Evolutionary conservation across 2,329 filamentous ascomycete species (phyloP).

Genomic region (Sporothrix luriei): DNA sequence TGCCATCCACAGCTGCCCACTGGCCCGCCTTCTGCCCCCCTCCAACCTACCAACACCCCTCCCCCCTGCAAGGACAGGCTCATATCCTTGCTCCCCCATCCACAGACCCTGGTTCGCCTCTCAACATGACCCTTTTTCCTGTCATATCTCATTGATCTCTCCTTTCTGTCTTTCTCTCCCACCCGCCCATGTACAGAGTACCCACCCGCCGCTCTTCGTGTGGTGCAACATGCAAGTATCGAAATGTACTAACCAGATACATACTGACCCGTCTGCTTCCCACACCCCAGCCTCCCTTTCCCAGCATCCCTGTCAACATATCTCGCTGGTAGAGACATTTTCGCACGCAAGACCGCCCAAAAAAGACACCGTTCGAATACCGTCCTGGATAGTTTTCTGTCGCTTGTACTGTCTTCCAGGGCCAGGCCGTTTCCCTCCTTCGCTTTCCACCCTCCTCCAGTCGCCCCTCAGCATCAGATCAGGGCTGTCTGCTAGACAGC

Average conservation of each 20-base stretch:
- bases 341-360: conserved; percentile 20
- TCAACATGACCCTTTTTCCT: neutral
- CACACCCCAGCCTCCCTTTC: conserved; percentile 33
- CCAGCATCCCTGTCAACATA: conserved; percentile 23
- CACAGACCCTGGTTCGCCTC: conserved; percentile 24
- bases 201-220: conserved; percentile 28
- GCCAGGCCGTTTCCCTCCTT: neutral
- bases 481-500: conserved; percentile 16
- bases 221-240: conserved; percentile 24
- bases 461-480: neutral
- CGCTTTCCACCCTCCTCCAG: neutral
- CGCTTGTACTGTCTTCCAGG: conserved; percentile 1
- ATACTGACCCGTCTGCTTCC: conserved; percentile 16
- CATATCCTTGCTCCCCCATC: conserved; percentile 27
- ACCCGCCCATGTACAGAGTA: neutral
- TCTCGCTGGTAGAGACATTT: conserved; percentile 22
- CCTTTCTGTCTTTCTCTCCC: conserved; percentile 9
- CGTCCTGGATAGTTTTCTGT: conserved; percentile 3
- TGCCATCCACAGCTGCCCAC: conserved; percentile 22
- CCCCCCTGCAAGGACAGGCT: conserved; percentile 33
- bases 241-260: conserved; percentile 17
- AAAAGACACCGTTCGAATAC: conserved; percentile 19
- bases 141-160: neutral
- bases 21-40: conserved; percentile 31
- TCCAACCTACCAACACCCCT: conserved; percentile 28